phyloP scores from a whole-genome alignment of 305 asterid genomes.

The Solanum aculeatissimum region DNA sequence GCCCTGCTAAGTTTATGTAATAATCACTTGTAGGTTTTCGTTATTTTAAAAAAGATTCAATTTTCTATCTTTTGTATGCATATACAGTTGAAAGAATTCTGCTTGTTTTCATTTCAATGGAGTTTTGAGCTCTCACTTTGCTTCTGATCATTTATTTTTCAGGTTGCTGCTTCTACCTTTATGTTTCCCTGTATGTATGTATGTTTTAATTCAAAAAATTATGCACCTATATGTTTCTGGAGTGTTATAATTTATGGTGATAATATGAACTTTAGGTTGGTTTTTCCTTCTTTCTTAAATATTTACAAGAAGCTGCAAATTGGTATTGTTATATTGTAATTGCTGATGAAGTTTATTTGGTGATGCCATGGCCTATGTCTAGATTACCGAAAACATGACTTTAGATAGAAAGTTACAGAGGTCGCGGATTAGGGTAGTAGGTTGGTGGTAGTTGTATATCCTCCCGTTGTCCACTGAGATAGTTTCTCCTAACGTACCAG shows the following conservation, averaged over 20 bases:
- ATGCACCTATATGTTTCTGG: neutral
- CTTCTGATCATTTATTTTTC: conserved; percentile 52
- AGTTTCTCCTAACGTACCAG: neutral
- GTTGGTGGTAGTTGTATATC: neutral
- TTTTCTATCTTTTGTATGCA: neutral
- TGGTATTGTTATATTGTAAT: neutral
- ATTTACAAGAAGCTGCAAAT: neutral
- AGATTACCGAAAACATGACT: neutral
- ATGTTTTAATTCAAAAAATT: neutral
- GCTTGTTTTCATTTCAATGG: conserved; percentile 13
- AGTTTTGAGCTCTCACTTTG: conserved; percentile 40
- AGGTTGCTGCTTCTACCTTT: conserved; percentile 1
- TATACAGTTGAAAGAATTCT: neutral
- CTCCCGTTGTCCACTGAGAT: neutral
- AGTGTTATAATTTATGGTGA: neutral
- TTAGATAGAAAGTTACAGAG: neutral
- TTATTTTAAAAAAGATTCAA: neutral
- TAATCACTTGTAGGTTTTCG: neutral
- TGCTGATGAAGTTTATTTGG: neutral
- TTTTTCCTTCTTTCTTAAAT: neutral
- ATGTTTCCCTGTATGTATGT: neutral
- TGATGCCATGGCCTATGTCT: neutral
- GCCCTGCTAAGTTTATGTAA: neutral
- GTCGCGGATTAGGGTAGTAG: neutral
- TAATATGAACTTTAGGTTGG: neutral